Evolutionary conservation across 768 basidiomycete species (phyloP), one percentile per base, ranked within the genome.

Genomic region (Leccinum truebloodii): DNA sequence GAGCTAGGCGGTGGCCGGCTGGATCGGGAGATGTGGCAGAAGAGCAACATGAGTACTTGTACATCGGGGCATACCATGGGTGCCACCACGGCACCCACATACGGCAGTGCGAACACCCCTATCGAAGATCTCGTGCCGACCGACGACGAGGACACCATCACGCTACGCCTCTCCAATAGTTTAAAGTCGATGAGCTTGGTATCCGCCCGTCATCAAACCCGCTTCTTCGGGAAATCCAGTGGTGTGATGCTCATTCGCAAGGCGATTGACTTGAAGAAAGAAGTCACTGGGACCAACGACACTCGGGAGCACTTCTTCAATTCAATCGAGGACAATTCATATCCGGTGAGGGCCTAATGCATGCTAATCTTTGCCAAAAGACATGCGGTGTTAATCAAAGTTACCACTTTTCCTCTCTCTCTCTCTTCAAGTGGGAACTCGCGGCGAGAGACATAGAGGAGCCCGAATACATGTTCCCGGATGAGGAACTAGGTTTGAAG

Each of bases 231-330:
- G 10, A 78, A 78, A 58, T 79, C 78, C 1, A 81, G 80, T 41
- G 75, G 76, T 22, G 63, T 78, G n/a, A 73, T 71, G 65, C 74
- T 82, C 41, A 63, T 79, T n/a, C 75, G 71, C 49, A 71, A 74
- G 5, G 86, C 86, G 2, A 77, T 87, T 13, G 83, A 85, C 60
- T 73, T 87, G 10, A 88, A 87, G 69, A 79, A 81, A 30, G 83
- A 85, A 59, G 82, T 79, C 28, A 78, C 79, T 1, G 82, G 83
- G n/a, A 61, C 65, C 5, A 72, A 74, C 6, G 66, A 71, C 62
- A 20, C 55, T 28, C 54, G 37, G 24, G 57, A 63, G 1, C 46
- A 18, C 9, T 50, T 58, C 6, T 50, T 60, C 5, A 54, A 30
- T 16, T 39, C 48, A 0, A 2, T 32, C 3, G 48, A 55, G 0